Base-by-base conservation (phyloP, 768 basidiomycete species). In the Russula vinacea region DNA sequence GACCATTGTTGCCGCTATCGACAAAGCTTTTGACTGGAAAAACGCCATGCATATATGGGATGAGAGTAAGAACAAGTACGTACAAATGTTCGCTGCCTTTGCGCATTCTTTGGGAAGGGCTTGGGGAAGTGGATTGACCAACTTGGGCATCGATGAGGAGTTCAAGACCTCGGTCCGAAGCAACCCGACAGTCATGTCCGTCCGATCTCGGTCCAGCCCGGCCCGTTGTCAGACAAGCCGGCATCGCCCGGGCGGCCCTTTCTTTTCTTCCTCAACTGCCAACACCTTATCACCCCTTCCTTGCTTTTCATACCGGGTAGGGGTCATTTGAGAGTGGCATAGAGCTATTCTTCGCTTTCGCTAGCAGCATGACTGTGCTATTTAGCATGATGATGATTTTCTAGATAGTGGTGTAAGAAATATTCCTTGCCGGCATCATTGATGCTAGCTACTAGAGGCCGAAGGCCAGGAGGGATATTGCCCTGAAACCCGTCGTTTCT, bases 11-110 rank as follows among this genome's bases (percentile, higher is more conserved):
- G 40, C 78, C 81, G 64, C 78, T 80, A 71, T 92, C 88, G 37
- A 94, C 88, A 70, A 97, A 96, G 22, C 89, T 90, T 66, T 85
- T 80, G 75, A 96, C 91, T 94, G 71, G 10, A 57, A 37, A 37
- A 50, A 40, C 57, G 58, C 68, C 39, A 55, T 50, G 54, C 29
- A 33, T 24, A 8, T 33, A 40, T n/a, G 0, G 22, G 22, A 58
- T 17, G 19, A 45, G 58, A 7, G 9, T 14, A 40, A 49, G 62
- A 5, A 47, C 9, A 11, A n/a, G n/a, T 0, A 70, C 88, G 59
- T 66, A 91, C 92, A 87, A 64, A 94, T 97, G 71, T 87, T 92
- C 10, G 90, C 85, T 29, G 93, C 93, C 74, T 96, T 97, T 54
- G 78, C 75, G 71, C 92, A 93, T 77, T 97, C 94, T 61, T 90